Conservation (phyloP, 2,329 filamentous ascomycete genomes). For the Capronia americana region DNA sequence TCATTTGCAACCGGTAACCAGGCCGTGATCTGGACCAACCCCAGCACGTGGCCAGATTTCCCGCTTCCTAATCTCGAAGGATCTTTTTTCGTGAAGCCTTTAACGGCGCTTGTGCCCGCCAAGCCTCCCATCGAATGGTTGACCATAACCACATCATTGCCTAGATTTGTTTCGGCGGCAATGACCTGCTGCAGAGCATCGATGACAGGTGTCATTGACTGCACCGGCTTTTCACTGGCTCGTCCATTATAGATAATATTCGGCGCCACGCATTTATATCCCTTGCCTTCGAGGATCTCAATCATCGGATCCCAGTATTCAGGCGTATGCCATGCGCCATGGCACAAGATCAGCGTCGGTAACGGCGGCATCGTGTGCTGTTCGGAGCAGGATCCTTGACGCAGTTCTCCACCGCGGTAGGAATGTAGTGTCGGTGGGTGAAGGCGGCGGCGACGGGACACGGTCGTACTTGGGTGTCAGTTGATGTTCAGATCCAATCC, state of each 20-base stretch:
- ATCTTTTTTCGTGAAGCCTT: conserved; percentile 26
- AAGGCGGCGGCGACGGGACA: not conserved
- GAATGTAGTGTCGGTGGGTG: not conserved
- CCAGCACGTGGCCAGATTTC: conserved; percentile 50
- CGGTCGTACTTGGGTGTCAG: not conserved
- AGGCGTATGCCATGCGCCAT: conserved; percentile 29
- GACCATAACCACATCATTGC: conserved; percentile 29
- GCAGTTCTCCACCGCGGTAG: conserved; percentile 4
- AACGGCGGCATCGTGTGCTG: not conserved
- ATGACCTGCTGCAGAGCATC: conserved; percentile 16
- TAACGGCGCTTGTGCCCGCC: conserved; percentile 24
- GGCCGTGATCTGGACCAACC: conserved; percentile 54
- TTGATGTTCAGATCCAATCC: not conserved
- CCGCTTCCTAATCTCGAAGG: conserved; percentile 8
- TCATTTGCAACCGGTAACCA: conserved; percentile 45
- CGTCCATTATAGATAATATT: conserved; percentile 15
- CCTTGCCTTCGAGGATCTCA: conserved; percentile 9
- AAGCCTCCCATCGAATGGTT: conserved; percentile 29
- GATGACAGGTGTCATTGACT: conserved; percentile 17
- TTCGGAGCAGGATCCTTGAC: conserved; percentile 5
- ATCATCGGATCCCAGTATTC: conserved; percentile 23
- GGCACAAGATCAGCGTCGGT: conserved; percentile 28
- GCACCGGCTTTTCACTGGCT: conserved; percentile 7
- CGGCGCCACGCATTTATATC: conserved; percentile 23
- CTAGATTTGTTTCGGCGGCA: conserved; percentile 13